phyloP scores from a whole-genome alignment of 140 eudicot species.

The Anethum foeniculum region DNA sequence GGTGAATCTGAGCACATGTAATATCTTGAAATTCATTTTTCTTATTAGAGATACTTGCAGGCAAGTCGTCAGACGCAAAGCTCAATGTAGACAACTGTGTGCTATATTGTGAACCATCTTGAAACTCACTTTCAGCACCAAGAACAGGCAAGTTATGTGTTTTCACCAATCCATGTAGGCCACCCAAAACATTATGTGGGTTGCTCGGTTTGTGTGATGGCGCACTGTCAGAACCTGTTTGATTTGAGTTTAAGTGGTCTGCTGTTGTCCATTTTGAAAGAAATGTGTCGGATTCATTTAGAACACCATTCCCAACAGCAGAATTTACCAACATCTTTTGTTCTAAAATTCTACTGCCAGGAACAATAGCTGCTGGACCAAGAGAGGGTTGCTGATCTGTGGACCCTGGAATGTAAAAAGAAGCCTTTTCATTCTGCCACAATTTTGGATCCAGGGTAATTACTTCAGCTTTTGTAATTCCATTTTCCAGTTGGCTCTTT shows the following conservation, averaged over 20 bases:
- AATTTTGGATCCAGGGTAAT: constrained; percentile 26
- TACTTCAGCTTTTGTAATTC: constrained; percentile 23
- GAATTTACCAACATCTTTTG: constrained; percentile 21
- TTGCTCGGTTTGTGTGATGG: not conserved
- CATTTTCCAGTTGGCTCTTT: constrained; percentile 13
- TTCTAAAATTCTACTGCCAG: constrained; percentile 26
- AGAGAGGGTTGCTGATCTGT: constrained; percentile 23
- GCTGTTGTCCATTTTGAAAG: constrained; percentile 18
- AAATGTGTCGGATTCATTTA: constrained; percentile 14
- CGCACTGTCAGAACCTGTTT: not conserved
- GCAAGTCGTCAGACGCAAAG: constrained; percentile 8
- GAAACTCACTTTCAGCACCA: constrained; percentile 18
- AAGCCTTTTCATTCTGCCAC: constrained; percentile 26
- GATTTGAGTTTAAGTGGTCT: not conserved
- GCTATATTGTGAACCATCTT: constrained; percentile 18
- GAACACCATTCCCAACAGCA: constrained; percentile 14
- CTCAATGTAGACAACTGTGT: constrained; percentile 16
- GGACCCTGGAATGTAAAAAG: constrained; percentile 17
- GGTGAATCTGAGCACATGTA: constrained; percentile 14
- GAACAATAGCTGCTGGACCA: constrained; percentile 24
- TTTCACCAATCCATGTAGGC: constrained; percentile 13
- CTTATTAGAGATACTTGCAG: not conserved
- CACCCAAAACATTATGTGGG: not conserved
- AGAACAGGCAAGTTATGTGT: constrained; percentile 10
- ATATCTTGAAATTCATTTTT: constrained; percentile 25